Evolutionary conservation across 441 rosid species (phyloP), one percentile per base, ranked within the genome.

Genomic region (Geranium incanum): DNA sequence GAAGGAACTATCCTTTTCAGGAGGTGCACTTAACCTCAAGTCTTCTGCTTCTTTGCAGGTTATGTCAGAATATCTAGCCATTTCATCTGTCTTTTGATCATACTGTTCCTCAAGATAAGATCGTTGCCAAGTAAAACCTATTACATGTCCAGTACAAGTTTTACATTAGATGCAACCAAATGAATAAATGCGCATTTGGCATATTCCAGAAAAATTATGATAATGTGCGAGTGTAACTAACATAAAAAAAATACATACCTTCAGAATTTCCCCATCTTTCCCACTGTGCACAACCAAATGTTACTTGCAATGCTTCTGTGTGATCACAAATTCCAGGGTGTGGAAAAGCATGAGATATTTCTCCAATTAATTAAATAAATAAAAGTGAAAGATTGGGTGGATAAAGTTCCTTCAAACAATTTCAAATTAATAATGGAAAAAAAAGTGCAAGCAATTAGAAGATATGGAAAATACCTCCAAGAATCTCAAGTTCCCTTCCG

Each of bases 401-500:
- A 21, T 63, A 52, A 68, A 76, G 73, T 59, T 62, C 60, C 59
- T 60, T 78, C 67, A 50, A 6, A 33, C 18, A n/a, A 62, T 16
- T 66, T 48, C 13, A 21, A 13, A 43, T 60, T 45, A 50, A 11
- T 50, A 62, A 69, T 70, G 63, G 69, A 71, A 73, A 50, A 71
- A 71, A 73, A 50, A 48, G 45, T 45, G 6, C 23, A 9, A 21
- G 37, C 45, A 23, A 43, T 33, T 59, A 43, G 48, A 41, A 80
- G 19, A 68, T 57, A 37, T 41, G 4, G 1, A 36, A 69, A 67
- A 36, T 86, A 95, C 99, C 99, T 83, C 89, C 87, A 78, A 95
- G 75, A 43, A 83, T 83, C 77, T 95, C 97, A 72, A 93, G 84
- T 80, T 95, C 98, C 78, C 75, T 87, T 79, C 97, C 98, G 36